Base-by-base conservation (phyloP, 2,329 filamentous ascomycete species). In the Arthrobotrys megalospora region DNA sequence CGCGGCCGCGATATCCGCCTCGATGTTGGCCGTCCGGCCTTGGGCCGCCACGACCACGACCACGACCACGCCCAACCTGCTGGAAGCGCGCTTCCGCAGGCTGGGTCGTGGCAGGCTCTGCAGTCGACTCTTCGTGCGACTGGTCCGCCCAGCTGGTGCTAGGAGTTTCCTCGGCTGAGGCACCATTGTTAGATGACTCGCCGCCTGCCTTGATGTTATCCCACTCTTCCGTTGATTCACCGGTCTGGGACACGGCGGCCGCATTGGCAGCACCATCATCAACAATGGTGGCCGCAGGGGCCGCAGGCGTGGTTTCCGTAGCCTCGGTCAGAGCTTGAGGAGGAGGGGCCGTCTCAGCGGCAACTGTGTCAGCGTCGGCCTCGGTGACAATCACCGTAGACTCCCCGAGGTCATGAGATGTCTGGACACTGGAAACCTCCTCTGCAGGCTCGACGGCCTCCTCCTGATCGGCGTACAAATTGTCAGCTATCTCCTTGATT, bases 401-500 rank as follows among this genome's bases (percentile, higher is more conserved):
- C 34, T 81, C 80, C 14, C 83, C 81, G 36, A 81, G 70, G 16
- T 64, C 50, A 16, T 71, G 45, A 12, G 72, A 69, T 41, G 64
- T 55, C 21, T 70, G 73, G 7, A 81, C 80, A 62, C 83, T 83
- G 8, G 83, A 83, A 60, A 83, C 76, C 76, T 86, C 84, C 50
- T 84, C 85, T 8, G 86, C 85, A n/a, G 86, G 84, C 52, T 87
- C 85, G 1, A 84, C 84, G 83, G 84, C 36, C 21, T 79, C 76
- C 11, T 72, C 76, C n/a, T 79, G 68, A 11, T 12, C 21, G 10
- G 76, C 68, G 28, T 72, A 63, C 16, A 68, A 16, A 34, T 28
- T 65, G 32, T 79, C 68, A 1, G 63, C 63, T 16, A 80, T 76
- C 43, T 88, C 85, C 85, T 90, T 90, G 81, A 91, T 86, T 80